Base-by-base conservation (phyloP, 352 stramenopile species). In the Halophytophthora polymorphica region DNA sequence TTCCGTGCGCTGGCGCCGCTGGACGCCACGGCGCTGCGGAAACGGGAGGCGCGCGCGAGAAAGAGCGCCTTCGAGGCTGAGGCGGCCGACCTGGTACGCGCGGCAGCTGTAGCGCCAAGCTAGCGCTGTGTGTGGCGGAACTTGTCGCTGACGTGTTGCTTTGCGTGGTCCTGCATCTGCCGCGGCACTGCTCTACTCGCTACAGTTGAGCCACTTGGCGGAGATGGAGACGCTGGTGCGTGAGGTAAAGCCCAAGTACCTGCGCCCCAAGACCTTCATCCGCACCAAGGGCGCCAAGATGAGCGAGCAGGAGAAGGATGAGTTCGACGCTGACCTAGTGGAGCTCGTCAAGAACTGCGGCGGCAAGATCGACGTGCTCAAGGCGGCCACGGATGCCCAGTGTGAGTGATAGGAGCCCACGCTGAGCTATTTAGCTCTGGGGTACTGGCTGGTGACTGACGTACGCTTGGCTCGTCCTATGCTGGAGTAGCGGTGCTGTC, bases 301-400 rank as follows among this genome's bases (percentile, higher is more conserved):
- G 76, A 86, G 58, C 35, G 78, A 90, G 66, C 53, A 64, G 37
- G 74, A 89, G 42, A 91, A 91, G 61, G 77, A 89, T 51, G 81
- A 87, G 50, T 67, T 91, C 47, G 81, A 91, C 55, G 65, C 69
- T 19, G 77, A 88, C 34, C 60, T 88, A 10, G 80, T 83, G 43
- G 82, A 92, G 51, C 69, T 92, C 17, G 77, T 90, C 34, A 85
- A 79, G 35, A 83, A 73, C 56, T 92, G 71, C 66, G 75, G 70
- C 19, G 60, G 49, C 38, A 77, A 72, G 43, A 79, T 90, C 28
- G 73, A 90, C 47, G 66, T 46, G 7, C 58, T 91, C 12, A 76
- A 81, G 37, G 67, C 70, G 35, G 50, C 50, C 19, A 65, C 64
- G 18, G 65, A 75, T 17, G 33, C 46, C 18, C 48, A 71, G 49